Conservation (phyloP, 2,329 filamentous ascomycete species). For the Endocalyx cinctus region DNA sequence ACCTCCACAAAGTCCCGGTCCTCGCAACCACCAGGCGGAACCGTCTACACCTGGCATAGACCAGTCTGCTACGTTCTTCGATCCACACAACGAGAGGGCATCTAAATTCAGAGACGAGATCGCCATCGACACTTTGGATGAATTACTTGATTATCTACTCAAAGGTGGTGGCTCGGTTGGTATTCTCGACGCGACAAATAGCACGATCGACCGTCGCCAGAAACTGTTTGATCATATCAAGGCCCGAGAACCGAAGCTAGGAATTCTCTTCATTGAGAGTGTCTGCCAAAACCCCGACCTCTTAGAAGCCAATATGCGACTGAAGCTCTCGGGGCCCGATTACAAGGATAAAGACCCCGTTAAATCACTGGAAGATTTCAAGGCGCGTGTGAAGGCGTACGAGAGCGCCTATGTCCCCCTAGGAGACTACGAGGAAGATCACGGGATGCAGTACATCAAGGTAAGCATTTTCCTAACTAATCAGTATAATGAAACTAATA, state of each 20-base stretch:
- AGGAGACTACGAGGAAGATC: conserved; percentile 83
- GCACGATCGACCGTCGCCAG: conserved; percentile 80
- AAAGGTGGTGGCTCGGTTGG: conserved; percentile 80
- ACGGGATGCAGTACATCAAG: conserved; percentile 91
- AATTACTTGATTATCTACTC: conserved; percentile 85
- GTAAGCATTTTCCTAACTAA: no score
- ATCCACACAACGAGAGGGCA: conserved; percentile 79
- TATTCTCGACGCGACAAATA: conserved; percentile 96
- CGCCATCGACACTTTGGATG: conserved; percentile 86
- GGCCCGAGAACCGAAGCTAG: conserved; percentile 76
- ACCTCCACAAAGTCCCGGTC: conserved; percentile 32
- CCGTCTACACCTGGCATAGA: conserved; percentile 53
- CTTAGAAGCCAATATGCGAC: conserved; percentile 91
- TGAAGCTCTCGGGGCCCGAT: conserved; percentile 93
- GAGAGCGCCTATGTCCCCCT: conserved; percentile 91
- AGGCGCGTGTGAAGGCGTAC: conserved; percentile 84
- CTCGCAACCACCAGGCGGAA: conserved; percentile 31
- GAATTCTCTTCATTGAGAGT: conserved; percentile 92
- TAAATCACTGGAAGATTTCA: conserved; percentile 84
- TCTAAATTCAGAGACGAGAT: conserved; percentile 84
- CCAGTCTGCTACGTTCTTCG: conserved; percentile 90
- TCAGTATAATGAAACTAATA: no score
- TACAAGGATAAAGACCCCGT: conserved; percentile 91
- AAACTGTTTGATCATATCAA: conserved; percentile 80
- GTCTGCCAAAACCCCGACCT: conserved; percentile 81